Evolutionary conservation across 805 yeast species (phyloP).

Genomic region (Yamadazyma scolyti): DNA sequence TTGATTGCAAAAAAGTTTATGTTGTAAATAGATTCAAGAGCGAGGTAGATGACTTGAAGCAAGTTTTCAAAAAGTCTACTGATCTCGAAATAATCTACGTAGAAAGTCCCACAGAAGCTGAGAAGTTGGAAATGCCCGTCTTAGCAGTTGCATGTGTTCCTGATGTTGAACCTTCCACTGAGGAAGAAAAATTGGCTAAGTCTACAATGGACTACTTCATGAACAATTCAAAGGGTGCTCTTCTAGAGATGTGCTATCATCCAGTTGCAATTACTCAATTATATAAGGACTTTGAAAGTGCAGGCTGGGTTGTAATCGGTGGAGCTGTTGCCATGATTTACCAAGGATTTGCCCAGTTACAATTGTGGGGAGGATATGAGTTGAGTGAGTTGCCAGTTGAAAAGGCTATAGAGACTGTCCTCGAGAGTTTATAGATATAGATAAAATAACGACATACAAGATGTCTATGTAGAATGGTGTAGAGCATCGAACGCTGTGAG

Average conservation of each 20-base stretch:
- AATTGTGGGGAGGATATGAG: conserved; percentile 26
- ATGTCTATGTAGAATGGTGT: too few species aligned
- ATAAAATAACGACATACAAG: too few species aligned
- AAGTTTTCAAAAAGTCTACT: conserved; percentile 17
- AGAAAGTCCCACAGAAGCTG: conserved; percentile 20
- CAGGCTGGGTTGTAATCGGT: conserved; percentile 25
- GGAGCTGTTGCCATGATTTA: conserved; percentile 30
- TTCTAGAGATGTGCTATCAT: conserved; percentile 33
- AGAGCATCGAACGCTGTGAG: too few species aligned
- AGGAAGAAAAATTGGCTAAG: conserved; percentile 20
- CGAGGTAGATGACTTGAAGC: conserved; percentile 20
- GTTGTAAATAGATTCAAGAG: conserved; percentile 24
- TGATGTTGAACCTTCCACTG: conserved; percentile 20
- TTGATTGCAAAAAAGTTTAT: conserved; percentile 23
- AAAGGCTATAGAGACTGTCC: conserved; percentile 16
- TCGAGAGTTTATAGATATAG: conserved; percentile 3
- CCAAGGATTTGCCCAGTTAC: conserved; percentile 29
- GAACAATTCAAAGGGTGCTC: conserved; percentile 19
- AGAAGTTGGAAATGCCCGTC: conserved; percentile 13
- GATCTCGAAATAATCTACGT: conserved; percentile 23
- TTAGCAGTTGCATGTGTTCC: conserved; percentile 28
- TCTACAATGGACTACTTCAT: conserved; percentile 23
- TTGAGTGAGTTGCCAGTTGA: conserved; percentile 21
- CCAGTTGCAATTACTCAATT: conserved; percentile 23
- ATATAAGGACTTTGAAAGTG: conserved; percentile 18